Base-by-base conservation (phyloP, 768 basidiomycete species). In the Xerocomus brunneocitrinus region DNA sequence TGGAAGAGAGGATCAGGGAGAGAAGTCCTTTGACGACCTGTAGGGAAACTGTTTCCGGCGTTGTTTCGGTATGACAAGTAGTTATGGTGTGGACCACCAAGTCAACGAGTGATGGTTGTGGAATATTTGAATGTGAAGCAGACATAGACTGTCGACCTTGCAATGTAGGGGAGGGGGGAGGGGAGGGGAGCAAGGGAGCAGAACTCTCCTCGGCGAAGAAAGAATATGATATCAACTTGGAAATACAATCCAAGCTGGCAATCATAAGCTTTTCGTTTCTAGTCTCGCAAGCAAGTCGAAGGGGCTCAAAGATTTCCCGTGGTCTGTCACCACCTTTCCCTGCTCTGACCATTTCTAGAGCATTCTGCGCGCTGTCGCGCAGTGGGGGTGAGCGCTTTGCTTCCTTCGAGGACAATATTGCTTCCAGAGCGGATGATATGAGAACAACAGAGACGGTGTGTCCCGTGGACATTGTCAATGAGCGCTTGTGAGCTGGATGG, bases 1-100 rank as follows among this genome's bases (percentile, higher is more conserved):
- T 89, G 5, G 89, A 78, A 2, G 95, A 98, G 44, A 99, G 76
- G 30, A 98, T 85, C 45, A 98, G 74, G 1, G 93, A 79, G 36
- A 99, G 82, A 16, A 99, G 78, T 3, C 93, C 94, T 68, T 98
- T 98, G 57, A 99, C 92, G 53, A 99, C 93, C 65, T 98, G 97
- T 5, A 99, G 77, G 7, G 95, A 95, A 36, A 98, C 93, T 5
- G 92, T 71, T 61, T 95, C 92, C 2, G 92, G 86, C 0, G 92
- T 91, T 16, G 81, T 79, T 71, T 97, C 94, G 22, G 84, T 84
- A 63, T 97, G 92, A 53, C 91, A 92, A 8, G 91, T 78, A 3
- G 95, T 94, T 66, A 99, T 92, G 44, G 95, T 98, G 69, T 95
- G 87, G 3, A 91, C 89, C 52, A 99, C 93, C 32, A 95, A 73